Percentiles rank a stretch among this genome's conserved stretches.
Evolutionary conservation across 139 green algal species (phyloP).

Genomic region (Chlamydomonas incerta): DNA sequence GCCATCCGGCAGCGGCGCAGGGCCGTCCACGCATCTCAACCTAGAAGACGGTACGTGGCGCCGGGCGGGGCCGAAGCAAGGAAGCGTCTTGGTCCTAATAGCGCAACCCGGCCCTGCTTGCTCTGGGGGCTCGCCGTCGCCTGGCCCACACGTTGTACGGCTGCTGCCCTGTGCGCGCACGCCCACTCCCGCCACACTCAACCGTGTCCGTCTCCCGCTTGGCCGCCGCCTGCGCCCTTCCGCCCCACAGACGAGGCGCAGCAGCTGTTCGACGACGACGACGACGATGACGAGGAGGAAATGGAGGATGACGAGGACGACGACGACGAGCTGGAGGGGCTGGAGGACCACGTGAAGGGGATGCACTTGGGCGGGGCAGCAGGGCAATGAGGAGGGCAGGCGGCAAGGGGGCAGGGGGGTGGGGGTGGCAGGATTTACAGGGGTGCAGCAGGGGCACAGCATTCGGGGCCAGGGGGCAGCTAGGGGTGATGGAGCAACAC

Average conservation of each 20-base stretch:
- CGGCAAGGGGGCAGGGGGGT: constrained; percentile 2
- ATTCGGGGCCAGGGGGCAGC: too few relatives aligned
- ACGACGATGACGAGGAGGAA: constrained; percentile 13
- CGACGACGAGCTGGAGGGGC: constrained; percentile 47
- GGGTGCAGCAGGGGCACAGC: too few relatives aligned
- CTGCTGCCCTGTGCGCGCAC: too few relatives aligned
- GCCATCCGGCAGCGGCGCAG: not conserved
- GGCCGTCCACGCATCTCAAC: constrained; percentile 38
- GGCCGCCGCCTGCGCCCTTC: not conserved
- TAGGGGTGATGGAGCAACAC: too few relatives aligned
- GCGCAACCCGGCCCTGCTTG: too few relatives aligned
- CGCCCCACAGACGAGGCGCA: not conserved
- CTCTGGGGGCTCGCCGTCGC: too few relatives aligned
- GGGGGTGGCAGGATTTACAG: not conserved
- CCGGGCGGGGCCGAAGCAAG: too few relatives aligned
- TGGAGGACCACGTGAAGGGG: constrained; percentile 41
- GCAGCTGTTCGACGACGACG: constrained; percentile 15
- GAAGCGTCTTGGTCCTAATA: too few relatives aligned
- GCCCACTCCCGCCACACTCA: too few relatives aligned
- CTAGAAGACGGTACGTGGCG: constrained; percentile 19
- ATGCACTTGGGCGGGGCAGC: constrained; percentile 31
- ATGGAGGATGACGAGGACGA: constrained; percentile 42
- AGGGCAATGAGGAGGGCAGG: not conserved
- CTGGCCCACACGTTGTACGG: too few relatives aligned
- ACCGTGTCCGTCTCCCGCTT: too few relatives aligned